Conservation (phyloP, 345 rosid genomes). For the Erucastrum elatum region DNA sequence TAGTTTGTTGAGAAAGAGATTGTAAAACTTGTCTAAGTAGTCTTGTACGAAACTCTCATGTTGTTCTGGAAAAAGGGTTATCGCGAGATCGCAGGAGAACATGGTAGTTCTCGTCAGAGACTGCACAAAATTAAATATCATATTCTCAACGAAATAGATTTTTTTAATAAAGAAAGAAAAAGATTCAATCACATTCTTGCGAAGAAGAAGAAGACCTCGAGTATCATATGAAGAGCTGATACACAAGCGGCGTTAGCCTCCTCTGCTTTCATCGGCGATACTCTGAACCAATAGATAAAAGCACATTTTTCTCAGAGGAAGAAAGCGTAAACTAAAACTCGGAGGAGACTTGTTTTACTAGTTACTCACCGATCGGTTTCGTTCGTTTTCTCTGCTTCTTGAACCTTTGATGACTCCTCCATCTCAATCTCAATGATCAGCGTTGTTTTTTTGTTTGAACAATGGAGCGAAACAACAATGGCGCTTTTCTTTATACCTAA, state of each 20-base stretch:
- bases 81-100: neutral
- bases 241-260: neutral
- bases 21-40: neutral
- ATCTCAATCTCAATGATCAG: neutral
- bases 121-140: neutral
- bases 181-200: neutral
- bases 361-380: neutral
- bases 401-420: neutral
- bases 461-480: neutral
- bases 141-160: neutral
- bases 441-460: neutral
- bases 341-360: neutral
- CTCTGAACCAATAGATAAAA: neutral
- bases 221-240: slow-evolving; percentile 13
- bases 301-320: neutral
- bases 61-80: neutral
- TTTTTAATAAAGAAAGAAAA: neutral
- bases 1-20: neutral
- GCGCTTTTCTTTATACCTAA: neutral
- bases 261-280: neutral
- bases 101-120: neutral
- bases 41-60: neutral
- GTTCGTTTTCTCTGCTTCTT: neutral
- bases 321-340: neutral
- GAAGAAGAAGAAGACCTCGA: slow-evolving; percentile 17